These are phyloP conservation scores for Metarhizium rileyi DNA, from an alignment of 2,329 filamentous ascomycete genomes.

Conservation along the genomic window DNA sequence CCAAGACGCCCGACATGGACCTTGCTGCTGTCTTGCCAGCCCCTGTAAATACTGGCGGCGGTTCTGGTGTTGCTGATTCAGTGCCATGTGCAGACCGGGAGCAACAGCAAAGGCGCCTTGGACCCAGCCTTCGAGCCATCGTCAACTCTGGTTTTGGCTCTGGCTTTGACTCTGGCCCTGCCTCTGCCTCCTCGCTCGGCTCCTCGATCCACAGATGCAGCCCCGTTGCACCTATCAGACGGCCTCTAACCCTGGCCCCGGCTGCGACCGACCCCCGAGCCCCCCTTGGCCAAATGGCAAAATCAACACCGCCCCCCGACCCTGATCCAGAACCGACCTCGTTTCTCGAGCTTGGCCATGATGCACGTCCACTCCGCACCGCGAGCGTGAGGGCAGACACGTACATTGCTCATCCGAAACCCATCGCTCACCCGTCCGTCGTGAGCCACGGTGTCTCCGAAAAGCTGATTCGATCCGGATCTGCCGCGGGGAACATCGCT, in stretches of 20 bases:
- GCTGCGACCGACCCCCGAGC: background rate
- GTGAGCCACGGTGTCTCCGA: constrained; percentile 43
- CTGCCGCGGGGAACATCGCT: constrained; percentile 57
- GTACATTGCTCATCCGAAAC: constrained; percentile 28
- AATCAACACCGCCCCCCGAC: constrained; percentile 5
- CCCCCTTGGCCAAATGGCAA: constrained; percentile 8
- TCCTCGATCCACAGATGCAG: constrained; percentile 6
- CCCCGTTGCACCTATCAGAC: constrained; percentile 9
- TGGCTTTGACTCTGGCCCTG: background rate
- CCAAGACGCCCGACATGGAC: constrained; percentile 9
- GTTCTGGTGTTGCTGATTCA: constrained; percentile 2
- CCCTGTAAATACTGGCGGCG: background rate
- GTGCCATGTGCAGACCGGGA: constrained; percentile 1
- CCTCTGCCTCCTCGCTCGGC: background rate
- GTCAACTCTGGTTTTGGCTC: constrained; percentile 4
- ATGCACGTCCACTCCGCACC: constrained; percentile 21
- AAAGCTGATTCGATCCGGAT: constrained; percentile 49
- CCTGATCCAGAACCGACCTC: constrained; percentile 3
- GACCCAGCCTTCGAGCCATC: constrained; percentile 6
- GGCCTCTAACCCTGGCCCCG: constrained; percentile 8
- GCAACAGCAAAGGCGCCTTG: background rate
- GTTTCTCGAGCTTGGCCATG: constrained; percentile 3
- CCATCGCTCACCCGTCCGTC: constrained; percentile 38
- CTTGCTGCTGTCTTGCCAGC: background rate
- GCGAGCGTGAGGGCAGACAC: constrained; percentile 36